These are phyloP conservation scores for Mariannaea sp. DNA, from an alignment of 2,329 filamentous ascomycete genomes.

Conservation along the genomic window DNA sequence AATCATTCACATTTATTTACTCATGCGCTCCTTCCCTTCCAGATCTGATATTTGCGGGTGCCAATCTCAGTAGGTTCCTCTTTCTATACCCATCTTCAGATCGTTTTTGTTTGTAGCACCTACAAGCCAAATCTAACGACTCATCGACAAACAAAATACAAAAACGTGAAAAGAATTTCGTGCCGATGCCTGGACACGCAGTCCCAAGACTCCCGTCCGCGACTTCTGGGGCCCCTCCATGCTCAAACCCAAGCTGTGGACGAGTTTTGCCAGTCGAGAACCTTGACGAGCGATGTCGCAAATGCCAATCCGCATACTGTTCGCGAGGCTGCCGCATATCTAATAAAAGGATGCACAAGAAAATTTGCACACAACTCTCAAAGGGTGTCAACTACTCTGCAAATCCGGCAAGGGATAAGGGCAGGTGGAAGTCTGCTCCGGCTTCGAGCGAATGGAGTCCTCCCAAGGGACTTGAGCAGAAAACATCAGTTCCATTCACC, in stretches of 20 bases:
- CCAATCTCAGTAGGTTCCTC: too few species aligned
- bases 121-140: too few species aligned
- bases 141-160: not conserved
- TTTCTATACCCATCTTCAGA: too few species aligned
- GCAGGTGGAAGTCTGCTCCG: not conserved
- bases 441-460: constrained; percentile 4
- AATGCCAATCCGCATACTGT: constrained; percentile 3
- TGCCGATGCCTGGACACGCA: not conserved
- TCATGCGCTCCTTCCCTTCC: too few species aligned
- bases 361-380: not conserved
- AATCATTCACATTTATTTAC: too few species aligned
- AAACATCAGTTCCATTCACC: constrained; percentile 41
- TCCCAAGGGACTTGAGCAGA: constrained; percentile 27
- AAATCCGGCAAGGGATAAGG: not conserved
- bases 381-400: not conserved
- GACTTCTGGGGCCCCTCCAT: not conserved
- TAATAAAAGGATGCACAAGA: not conserved
- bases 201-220: not conserved
- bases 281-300: not conserved
- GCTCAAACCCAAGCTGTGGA: not conserved
- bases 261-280: not conserved
- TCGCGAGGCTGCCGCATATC: constrained; percentile 4
- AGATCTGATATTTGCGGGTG: too few species aligned
- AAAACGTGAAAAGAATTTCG: not conserved
- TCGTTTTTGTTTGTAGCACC: too few species aligned